phyloP scores from a whole-genome alignment of 768 basidiomycete species.

The Sarcodon aspratus region DNA sequence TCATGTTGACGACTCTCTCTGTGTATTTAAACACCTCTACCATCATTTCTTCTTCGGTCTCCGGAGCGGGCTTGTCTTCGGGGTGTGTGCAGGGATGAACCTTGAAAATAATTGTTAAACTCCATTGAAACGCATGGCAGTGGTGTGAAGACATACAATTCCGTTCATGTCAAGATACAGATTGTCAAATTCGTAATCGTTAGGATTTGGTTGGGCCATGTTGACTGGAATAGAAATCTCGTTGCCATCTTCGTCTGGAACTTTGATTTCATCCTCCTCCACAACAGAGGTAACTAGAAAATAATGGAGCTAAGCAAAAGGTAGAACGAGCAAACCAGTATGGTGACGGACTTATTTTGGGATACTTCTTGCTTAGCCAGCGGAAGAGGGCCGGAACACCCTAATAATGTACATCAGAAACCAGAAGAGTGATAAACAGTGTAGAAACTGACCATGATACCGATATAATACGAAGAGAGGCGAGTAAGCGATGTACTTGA shows the following conservation, averaged over 20 bases:
- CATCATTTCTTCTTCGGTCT: constrained; percentile 99
- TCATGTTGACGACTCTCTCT: constrained; percentile 94
- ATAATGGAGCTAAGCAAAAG: neutral
- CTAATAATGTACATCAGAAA: constrained; percentile 25
- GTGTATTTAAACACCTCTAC: constrained; percentile 94
- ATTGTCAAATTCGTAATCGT: constrained; percentile 90
- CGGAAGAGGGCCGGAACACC: constrained; percentile 97
- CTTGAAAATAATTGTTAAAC: constrained; percentile 21
- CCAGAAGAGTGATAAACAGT: neutral
- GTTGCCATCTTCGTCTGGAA: constrained; percentile 57
- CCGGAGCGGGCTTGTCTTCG: constrained; percentile 95
- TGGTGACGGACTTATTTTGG: constrained; percentile 72
- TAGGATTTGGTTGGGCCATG: constrained; percentile 80
- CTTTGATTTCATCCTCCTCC: constrained; percentile 73
- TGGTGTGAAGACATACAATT: constrained; percentile 50
- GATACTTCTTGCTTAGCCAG: constrained; percentile 98
- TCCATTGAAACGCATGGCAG: neutral
- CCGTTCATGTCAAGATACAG: constrained; percentile 99
- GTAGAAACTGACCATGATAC: neutral
- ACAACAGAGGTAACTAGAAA: constrained; percentile 58
- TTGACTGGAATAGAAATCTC: constrained; percentile 67
- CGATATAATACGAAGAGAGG: too few species aligned
- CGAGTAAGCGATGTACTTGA: too few species aligned
- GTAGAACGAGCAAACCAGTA: neutral
- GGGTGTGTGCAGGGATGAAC: constrained; percentile 99